phyloP scores from a whole-genome alignment of 2,329 filamentous ascomycete genomes.

The Elsinoe ampelina region DNA sequence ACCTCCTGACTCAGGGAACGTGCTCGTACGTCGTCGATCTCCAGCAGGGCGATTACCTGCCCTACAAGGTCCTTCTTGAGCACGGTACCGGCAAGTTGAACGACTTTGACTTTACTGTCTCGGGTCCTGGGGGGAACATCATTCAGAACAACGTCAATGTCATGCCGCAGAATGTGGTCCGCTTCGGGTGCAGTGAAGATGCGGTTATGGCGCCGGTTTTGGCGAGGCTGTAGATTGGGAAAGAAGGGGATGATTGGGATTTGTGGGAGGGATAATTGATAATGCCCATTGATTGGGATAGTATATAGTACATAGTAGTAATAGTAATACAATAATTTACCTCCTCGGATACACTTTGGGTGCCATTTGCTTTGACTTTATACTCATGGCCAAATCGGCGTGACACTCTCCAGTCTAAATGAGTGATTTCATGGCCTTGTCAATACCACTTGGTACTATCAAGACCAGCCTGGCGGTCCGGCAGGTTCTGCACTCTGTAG shows the following conservation, averaged over 20 bases:
- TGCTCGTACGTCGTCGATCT: constrained; percentile 8
- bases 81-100: constrained; percentile 5
- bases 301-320: constrained; percentile 3
- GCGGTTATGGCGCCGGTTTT: background rate
- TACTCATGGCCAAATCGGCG: too few relatives aligned
- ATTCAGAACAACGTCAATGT: constrained; percentile 5
- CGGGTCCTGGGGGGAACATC: constrained; percentile 1
- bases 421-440: too few relatives aligned
- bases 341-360: background rate
- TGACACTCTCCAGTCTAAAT: too few relatives aligned
- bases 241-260: background rate
- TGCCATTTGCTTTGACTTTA: too few relatives aligned
- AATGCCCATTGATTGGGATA: constrained; percentile 1
- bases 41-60: constrained; percentile 8
- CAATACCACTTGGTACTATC: too few relatives aligned
- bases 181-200: background rate
- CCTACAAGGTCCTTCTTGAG: constrained; percentile 9
- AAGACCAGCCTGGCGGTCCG: too few relatives aligned
- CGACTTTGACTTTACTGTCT: constrained; percentile 9
- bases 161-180: constrained; percentile 2
- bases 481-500: too few relatives aligned
- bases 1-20: background rate
- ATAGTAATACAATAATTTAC: constrained; percentile 5
- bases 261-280: background rate
- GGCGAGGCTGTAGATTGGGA: background rate